Conservation (phyloP, 2,329 filamentous ascomycete species). For the Zasmidium cellare region DNA sequence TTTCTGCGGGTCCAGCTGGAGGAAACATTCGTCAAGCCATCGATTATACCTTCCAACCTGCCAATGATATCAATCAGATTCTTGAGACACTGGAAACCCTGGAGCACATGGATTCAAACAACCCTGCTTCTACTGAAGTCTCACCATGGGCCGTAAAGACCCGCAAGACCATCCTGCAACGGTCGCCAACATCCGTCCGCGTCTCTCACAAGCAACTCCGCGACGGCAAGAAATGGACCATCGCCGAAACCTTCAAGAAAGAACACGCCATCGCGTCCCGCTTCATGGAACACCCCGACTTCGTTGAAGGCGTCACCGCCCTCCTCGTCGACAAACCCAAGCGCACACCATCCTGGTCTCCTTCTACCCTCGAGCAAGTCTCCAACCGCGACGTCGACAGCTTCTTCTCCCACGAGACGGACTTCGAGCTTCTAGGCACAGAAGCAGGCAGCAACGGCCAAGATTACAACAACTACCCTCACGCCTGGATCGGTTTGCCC, state of each 20-base stretch:
- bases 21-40: slow-evolving; percentile 76
- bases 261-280: slow-evolving; percentile 81
- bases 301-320: slow-evolving; percentile 85
- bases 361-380: slow-evolving; percentile 70
- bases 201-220: slow-evolving; percentile 84
- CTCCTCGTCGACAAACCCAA: slow-evolving; percentile 71
- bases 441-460: slow-evolving; percentile 37
- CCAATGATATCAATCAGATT: slow-evolving; percentile 66
- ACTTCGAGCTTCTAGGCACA: slow-evolving; percentile 57
- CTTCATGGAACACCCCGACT: slow-evolving; percentile 92
- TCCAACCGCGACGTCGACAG: slow-evolving; percentile 57
- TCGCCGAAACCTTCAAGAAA: slow-evolving; percentile 78
- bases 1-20: slow-evolving; percentile 38
- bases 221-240: slow-evolving; percentile 72
- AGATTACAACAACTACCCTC: slow-evolving; percentile 74
- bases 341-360: slow-evolving; percentile 71
- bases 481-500: slow-evolving; percentile 69
- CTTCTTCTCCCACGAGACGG: slow-evolving; percentile 55
- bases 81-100: slow-evolving; percentile 61
- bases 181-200: slow-evolving; percentile 83
- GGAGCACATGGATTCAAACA: slow-evolving; percentile 44
- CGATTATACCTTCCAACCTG: slow-evolving; percentile 61
- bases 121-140: slow-evolving; percentile 44
- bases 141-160: slow-evolving; percentile 78
- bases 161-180: slow-evolving; percentile 68